Base-by-base conservation (phyloP, 306 rosid species). In the Cucurbita pepo region DNA sequence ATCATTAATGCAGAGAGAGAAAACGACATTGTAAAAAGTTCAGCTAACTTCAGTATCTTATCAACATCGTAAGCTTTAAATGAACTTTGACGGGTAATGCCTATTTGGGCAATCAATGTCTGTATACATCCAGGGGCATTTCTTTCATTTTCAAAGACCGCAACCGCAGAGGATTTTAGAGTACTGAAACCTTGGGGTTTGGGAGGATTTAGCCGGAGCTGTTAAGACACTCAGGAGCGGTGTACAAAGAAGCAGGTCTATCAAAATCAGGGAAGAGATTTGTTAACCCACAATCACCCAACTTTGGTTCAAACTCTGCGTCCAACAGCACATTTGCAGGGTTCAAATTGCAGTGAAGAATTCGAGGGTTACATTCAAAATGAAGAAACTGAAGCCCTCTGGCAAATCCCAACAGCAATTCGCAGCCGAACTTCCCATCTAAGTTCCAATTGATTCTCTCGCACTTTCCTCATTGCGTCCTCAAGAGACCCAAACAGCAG, bases 311-410 rank as follows among this genome's bases (percentile, higher is more conserved):
- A 80, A 86, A 90, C 77, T 94, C 92, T 3, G 88, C 82, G 77
- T 83, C 97, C 83, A 90, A 69, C 88, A 94, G 77, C 12, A 94
- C 97, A 86, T 94, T 94, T 11, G 96, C 56, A 72, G 90, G 94
- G 86, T 90, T 94, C 77, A 94, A 85, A 67, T 89, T 94, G 77
- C 43, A 80, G 77, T 94, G 98, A 67, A 94, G 76, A 86, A 89
- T 85, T 78, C 81, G 90, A 75, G 96, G 97, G 8, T 76, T 89
- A 71, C 89, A 89, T 18, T 84, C 83, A 73, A 74, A 83, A 34
- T 94, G 97, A 74, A 94, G 97, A 86, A 83, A 94, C 77, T 86
- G 97, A 86, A 94, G 94, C 69, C 97, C 98, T 83, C 88, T 94
- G 14, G 88, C 91, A 56, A 56, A 88, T 86, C 74, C 97, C 98